A percentile compares a stretch with the other conserved stretches of the same genome.
These are phyloP conservation scores for Suillus subluteus DNA, from an alignment of 768 basidiomycete species.

Conservation along the genomic window DNA sequence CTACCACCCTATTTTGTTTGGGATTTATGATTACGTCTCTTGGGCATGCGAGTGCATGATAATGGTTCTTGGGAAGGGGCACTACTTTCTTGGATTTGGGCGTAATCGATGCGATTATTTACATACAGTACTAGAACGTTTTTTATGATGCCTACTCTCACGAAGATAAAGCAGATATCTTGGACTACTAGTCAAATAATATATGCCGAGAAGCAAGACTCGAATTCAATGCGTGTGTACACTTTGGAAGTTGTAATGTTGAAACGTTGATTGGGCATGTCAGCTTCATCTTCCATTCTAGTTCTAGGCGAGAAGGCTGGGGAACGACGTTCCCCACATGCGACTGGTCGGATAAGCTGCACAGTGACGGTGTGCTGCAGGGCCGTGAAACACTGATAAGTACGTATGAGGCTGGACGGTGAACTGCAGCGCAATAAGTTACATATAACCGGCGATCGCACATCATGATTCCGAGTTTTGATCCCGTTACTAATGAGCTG, in stretches of 20 bases:
- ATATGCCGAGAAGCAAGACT: neutral
- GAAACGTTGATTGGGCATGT: neutral
- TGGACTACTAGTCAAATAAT: neutral
- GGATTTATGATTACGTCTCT: neutral
- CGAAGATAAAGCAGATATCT: neutral
- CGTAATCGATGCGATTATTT: neutral
- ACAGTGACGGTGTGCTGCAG: neutral
- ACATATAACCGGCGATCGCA: no score
- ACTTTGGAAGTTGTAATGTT: neutral
- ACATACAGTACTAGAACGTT: slow-evolving; percentile 3
- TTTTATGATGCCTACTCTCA: neutral
- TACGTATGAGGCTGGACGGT: neutral
- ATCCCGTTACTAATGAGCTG: neutral
- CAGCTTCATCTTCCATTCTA: no score
- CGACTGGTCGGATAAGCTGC: neutral
- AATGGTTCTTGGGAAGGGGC: neutral
- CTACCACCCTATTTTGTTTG: neutral
- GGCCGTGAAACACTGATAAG: neutral
- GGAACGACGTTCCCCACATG: neutral
- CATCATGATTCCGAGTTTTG: neutral
- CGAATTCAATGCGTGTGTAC: neutral
- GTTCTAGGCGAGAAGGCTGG: neutral
- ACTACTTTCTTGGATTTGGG: neutral
- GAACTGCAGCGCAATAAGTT: neutral
- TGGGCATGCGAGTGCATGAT: neutral